Evolutionary conservation across 139 green algal species (phyloP), one percentile per base, ranked within the genome.

Genomic region (Volvox reticuliferus): DNA sequence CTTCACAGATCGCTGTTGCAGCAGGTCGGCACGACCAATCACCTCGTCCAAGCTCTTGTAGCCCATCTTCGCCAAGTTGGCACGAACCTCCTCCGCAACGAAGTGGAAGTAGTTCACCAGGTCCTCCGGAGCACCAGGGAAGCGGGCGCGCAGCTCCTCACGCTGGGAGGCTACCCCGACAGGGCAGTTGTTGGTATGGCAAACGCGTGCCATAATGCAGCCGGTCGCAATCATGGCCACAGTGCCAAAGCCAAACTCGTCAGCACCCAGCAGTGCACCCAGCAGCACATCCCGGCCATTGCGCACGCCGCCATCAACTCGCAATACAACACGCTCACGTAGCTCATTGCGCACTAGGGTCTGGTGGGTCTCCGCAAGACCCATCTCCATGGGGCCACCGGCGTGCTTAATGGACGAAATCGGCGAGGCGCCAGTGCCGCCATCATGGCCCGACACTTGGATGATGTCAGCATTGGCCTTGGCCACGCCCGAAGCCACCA

Each of bases 151-250:
- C 92, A 99, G 95, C 96, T 99, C 98, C 96, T 99, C 98, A 18
- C 98, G 94, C 96, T 99, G 98, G 30, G 90, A 96, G 2, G 98
- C 98, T 32, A 99, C 98, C 36, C 98, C 98, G 32, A 99, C 98
- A 62, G 98, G 98, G 97, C 98, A 99, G 96, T 99, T 99, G 97
- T 99, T 99, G 91, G 98, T 99, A 96, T 99, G 98, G 95, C 98
- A 99, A 37, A 99, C 98, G 80, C 98, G 97, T 28, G 98, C 98
- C 98, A 99, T 99, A 96, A 99, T 99, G 96, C 98, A 99, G 89
- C 98, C 96, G 20, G 92, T 95, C 68, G 98, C 98, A 84, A 99
- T 99, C 98, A 99, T 99, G 69, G 98, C 97, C 1, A 99, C 96
- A 0, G 98, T 99, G 92, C 98, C 98, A 75, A 99, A 99, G 73